phyloP scores from a whole-genome alignment of 345 rosid genomes.

The Eucalyptus marginata region DNA sequence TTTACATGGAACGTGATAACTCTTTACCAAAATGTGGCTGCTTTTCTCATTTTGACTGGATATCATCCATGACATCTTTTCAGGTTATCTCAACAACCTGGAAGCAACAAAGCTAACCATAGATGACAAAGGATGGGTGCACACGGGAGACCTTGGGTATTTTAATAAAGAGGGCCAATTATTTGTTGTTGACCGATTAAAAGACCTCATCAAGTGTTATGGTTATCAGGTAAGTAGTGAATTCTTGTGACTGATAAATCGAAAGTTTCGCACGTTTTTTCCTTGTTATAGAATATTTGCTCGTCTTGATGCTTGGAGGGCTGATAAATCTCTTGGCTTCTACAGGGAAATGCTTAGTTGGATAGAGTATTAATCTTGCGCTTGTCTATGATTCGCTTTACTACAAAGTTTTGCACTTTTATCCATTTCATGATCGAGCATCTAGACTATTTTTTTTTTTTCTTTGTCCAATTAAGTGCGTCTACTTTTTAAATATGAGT shows the following conservation, averaged over 20 bases:
- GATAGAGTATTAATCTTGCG: background rate
- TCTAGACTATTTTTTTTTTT: background rate
- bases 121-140: conserved; percentile 33
- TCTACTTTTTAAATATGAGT: background rate
- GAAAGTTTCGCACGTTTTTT: background rate
- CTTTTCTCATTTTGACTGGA: background rate
- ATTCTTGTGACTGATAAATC: background rate
- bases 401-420: background rate
- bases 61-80: background rate
- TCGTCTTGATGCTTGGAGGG: background rate
- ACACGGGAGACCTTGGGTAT: conserved; percentile 43
- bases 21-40: background rate
- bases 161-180: conserved; percentile 27
- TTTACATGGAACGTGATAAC: background rate
- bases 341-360: background rate
- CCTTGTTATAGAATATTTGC: background rate
- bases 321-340: background rate
- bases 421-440: background rate
- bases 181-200: conserved; percentile 34
- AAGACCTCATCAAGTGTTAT: conserved; percentile 36
- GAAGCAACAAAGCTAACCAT: conserved; percentile 27
- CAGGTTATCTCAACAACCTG: conserved; percentile 38
- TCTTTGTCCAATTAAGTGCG: background rate
- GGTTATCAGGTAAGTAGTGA: conserved; percentile 29
- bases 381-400: background rate